These are phyloP conservation scores for Amphichorda felina DNA, from an alignment of 2,329 filamentous ascomycete genomes.

Conservation along the genomic window DNA sequence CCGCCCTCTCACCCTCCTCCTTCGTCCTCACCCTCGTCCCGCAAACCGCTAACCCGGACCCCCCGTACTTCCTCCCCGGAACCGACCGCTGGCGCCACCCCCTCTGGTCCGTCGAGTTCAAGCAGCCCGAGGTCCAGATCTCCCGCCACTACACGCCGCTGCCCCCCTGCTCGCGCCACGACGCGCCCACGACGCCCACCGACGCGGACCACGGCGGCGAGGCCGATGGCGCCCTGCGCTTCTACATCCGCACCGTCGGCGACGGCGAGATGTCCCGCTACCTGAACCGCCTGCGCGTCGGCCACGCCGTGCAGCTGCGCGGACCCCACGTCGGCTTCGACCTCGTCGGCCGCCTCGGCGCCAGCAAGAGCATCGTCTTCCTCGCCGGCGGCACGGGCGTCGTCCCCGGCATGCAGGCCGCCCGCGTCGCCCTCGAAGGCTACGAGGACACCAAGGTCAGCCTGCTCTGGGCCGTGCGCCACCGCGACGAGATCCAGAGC, in stretches of 20 bases:
- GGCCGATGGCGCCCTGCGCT: conserved; percentile 40
- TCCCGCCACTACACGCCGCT: conserved; percentile 85
- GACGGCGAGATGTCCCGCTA: conserved; percentile 82
- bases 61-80: conserved; percentile 14
- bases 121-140: conserved; percentile 90
- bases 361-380: conserved; percentile 51
- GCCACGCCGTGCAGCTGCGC: conserved; percentile 59
- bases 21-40: conserved; percentile 56
- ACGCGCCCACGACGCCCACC: not conserved
- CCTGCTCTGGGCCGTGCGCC: conserved; percentile 70
- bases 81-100: conserved; percentile 31
- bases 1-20: conserved; percentile 53
- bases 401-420: conserved; percentile 77
- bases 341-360: conserved; percentile 20
- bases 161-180: conserved; percentile 33
- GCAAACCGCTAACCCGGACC: conserved; percentile 13
- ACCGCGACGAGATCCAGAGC: conserved; percentile 38
- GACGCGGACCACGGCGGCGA: conserved; percentile 5
- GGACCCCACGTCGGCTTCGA: conserved; percentile 66
- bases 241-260: conserved; percentile 68
- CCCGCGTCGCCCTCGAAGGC: conserved; percentile 43
- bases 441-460: conserved; percentile 32
- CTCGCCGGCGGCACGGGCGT: conserved; percentile 89
- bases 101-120: conserved; percentile 83
- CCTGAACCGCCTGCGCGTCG: conserved; percentile 50